phyloP scores from a whole-genome alignment of 768 basidiomycete genomes.

The Porpolomopsis calyptriformis region DNA sequence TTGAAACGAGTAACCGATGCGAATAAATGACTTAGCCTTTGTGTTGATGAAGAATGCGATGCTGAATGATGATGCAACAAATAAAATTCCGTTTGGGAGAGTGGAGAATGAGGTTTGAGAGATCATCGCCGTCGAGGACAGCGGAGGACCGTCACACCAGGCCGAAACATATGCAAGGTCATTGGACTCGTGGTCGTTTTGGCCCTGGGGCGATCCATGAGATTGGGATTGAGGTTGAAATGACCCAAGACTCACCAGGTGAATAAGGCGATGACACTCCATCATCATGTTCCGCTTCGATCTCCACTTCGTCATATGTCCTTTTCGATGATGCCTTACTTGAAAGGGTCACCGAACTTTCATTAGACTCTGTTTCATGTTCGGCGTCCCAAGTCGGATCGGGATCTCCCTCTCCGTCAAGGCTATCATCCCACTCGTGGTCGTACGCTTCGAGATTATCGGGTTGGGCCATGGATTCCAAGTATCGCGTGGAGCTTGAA shows the following conservation, averaged over 20 bases:
- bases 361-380: slow-evolving; percentile 34
- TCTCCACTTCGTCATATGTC: slow-evolving; percentile 35
- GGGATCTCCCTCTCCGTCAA: slow-evolving; percentile 37
- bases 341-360: slow-evolving; percentile 46
- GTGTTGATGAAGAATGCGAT: slow-evolving; percentile 3
- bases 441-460: slow-evolving; percentile 14
- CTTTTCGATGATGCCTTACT: slow-evolving; percentile 49
- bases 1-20: neutral
- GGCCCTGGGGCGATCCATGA: slow-evolving; percentile 20
- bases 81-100: too few species aligned
- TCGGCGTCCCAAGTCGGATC: slow-evolving; percentile 36
- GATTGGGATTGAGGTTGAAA: neutral
- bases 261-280: slow-evolving; percentile 26
- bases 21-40: slow-evolving; percentile 12
- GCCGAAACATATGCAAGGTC: neutral
- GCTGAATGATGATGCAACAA: neutral
- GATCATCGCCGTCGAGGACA: too few species aligned
- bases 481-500: slow-evolving; percentile 7
- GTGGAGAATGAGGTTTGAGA: too few species aligned
- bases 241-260: slow-evolving; percentile 28
- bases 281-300: slow-evolving; percentile 23
- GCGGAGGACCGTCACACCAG: neutral
- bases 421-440: slow-evolving; percentile 29
- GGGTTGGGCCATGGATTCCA: slow-evolving; percentile 9
- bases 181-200: slow-evolving; percentile 19